Base-by-base conservation (phyloP, 2,329 filamentous ascomycete species). In the Beauveria scarabaeidicola region DNA sequence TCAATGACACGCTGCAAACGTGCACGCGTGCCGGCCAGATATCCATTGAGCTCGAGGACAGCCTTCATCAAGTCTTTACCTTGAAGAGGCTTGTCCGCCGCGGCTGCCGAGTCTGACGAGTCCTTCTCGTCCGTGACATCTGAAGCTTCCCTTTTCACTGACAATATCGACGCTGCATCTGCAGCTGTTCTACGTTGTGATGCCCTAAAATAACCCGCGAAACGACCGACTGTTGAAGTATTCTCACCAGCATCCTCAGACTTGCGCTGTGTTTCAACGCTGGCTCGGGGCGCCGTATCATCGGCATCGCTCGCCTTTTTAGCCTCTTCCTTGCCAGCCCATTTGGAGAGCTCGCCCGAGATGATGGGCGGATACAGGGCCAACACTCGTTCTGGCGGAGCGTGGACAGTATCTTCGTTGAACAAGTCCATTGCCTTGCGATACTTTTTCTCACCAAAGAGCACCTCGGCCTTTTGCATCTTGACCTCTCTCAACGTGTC, bases 351-450 rank as follows among this genome's bases (percentile, higher is more conserved):
- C 25, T 90, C 85, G 0, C 94, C 94, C 1, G 93, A 89, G 64
- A 99, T 95, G 9, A 85, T 79, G 62, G 80, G 86, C 2, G 94
- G 94, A 66, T 91, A 99, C 10, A 97, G 74, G 44, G 84, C 84
- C 63, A 99, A 85, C 3, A 97, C 94, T 54, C 90, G 82, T 69
- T 95, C 91, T 0, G 94, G 93, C 0, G 94, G 90, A 0, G 94
- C 92, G 66, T 90, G 86, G 2, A 97, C 91, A 58, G 94, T 88
- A 3, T 90, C 90, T 65, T 85, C 82, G 57, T 84, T 85, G 74
- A 97, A 97, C 2, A 99, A 75, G 66, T 97, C 92, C 75, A 99
- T 82, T 1, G 93, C 88, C 53, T 91, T 87, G 43, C 87, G 83
- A 69, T 92, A 99, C 69, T 89, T 95, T 66, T 86, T 88, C 65